Percentiles rank a stretch among this genome's conserved stretches.
phyloP scores from a whole-genome alignment of 371 early-diverging fungal species.

The Polyrhizophydium stewartii region DNA sequence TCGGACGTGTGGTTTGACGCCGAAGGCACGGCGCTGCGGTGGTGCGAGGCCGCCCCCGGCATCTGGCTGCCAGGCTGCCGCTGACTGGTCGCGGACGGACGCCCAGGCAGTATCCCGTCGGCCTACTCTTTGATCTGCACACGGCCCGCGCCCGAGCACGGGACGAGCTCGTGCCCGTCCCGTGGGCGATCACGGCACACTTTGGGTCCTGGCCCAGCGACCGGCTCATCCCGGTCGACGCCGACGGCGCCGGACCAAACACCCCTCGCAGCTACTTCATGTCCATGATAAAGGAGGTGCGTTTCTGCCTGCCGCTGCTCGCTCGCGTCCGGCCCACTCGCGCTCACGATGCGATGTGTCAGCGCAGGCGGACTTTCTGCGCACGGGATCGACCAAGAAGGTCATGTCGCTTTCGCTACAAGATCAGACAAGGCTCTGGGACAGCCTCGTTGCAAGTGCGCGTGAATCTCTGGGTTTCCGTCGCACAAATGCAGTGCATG shows the following conservation, averaged over 20 bases:
- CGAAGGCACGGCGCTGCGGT: slow-evolving; percentile 61
- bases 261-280: slow-evolving; percentile 66
- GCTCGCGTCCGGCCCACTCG: neutral
- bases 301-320: neutral
- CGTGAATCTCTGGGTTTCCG: neutral
- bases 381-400: slow-evolving; percentile 62
- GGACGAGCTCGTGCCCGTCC: neutral
- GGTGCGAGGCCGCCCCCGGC: slow-evolving; percentile 38
- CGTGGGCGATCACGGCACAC: neutral
- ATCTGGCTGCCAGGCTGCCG: neutral
- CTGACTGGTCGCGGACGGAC: no score
- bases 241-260: slow-evolving; percentile 5
- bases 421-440: slow-evolving; percentile 69
- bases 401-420: slow-evolving; percentile 72
- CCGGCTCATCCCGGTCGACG: slow-evolving; percentile 5
- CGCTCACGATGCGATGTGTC: neutral
- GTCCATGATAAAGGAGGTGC: slow-evolving; percentile 75
- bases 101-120: slow-evolving; percentile 71
- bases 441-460: slow-evolving; percentile 17
- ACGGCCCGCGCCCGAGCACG: slow-evolving; percentile 4
- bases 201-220: neutral
- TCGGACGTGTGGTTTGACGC: slow-evolving; percentile 62
- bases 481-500: neutral
- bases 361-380: slow-evolving; percentile 67
- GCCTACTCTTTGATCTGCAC: slow-evolving; percentile 61